phyloP scores from a whole-genome alignment of 768 basidiomycete species.

The Tricholoma sp. region DNA sequence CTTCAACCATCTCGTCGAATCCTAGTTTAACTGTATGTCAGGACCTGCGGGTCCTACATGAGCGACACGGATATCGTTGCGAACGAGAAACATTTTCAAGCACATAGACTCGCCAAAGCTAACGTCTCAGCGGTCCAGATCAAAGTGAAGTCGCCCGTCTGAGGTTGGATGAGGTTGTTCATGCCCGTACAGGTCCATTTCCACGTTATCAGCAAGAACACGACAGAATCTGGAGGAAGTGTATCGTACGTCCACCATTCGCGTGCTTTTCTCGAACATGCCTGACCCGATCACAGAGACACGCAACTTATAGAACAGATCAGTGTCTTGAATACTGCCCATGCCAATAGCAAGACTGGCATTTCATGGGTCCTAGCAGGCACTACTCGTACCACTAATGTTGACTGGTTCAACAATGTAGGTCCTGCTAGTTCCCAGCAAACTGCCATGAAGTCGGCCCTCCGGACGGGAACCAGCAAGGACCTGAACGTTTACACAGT shows the following conservation, averaged over 20 bases:
- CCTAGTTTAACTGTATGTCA: conserved; percentile 8
- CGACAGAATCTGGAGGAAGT: conserved; percentile 31
- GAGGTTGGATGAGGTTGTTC: neutral
- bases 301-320: conserved; percentile 34
- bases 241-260: conserved; percentile 28
- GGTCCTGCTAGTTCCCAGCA: conserved; percentile 31
- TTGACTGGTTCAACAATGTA: conserved; percentile 43
- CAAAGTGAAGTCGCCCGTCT: conserved; percentile 9
- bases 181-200: conserved; percentile 31
- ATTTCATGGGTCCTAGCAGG: conserved; percentile 35
- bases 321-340: conserved; percentile 36
- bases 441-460: conserved; percentile 42
- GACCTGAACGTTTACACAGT: conserved; percentile 50
- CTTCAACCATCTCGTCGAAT: neutral
- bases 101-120: conserved; percentile 28
- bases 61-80: conserved; percentile 28
- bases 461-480: conserved; percentile 34
- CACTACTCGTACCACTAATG: conserved; percentile 39
- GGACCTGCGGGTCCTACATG: conserved; percentile 34
- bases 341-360: conserved; percentile 22
- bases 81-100: conserved; percentile 37
- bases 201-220: conserved; percentile 30
- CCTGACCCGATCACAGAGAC: conserved; percentile 20
- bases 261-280: neutral
- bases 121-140: conserved; percentile 7